A percentile compares a stretch with the other conserved stretches of the same genome.
Evolutionary conservation across 805 yeast species (phyloP).

Genomic region (Yarrowia sp.): DNA sequence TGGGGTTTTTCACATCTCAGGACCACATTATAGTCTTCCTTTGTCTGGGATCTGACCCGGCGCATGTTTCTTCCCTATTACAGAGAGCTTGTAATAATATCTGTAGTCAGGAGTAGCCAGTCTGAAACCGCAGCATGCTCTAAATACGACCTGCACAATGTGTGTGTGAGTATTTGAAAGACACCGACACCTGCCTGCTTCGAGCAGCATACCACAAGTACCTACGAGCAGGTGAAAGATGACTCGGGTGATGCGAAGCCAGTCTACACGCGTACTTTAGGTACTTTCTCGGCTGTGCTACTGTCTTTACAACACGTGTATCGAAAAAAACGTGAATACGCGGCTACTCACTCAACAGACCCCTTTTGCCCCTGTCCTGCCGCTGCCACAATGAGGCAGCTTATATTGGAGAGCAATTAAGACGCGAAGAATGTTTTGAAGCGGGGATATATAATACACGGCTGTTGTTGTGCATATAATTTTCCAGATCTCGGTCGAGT

Average conservation of each 20-base stretch:
- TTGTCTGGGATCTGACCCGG: background rate
- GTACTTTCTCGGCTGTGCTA: too few species aligned
- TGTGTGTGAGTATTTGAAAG: background rate
- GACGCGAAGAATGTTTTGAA: background rate
- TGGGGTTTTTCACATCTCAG: too few species aligned
- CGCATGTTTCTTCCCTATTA: background rate
- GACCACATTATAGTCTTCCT: too few species aligned
- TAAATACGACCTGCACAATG: background rate
- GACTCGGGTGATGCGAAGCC: too few species aligned
- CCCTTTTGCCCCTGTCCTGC: background rate
- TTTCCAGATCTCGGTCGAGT: too few species aligned
- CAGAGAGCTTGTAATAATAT: background rate
- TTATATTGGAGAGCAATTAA: background rate
- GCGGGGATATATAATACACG: background rate
- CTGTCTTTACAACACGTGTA: too few species aligned
- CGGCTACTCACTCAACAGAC: too few species aligned
- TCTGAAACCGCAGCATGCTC: too few species aligned
- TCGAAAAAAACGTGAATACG: too few species aligned
- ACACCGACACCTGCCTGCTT: background rate
- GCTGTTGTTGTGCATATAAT: too few species aligned
- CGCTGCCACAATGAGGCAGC: background rate
- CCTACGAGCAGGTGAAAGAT: background rate
- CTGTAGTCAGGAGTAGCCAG: too few species aligned
- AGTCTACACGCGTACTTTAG: too few species aligned
- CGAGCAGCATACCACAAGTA: background rate